A percentile compares a stretch with the other conserved stretches of the same genome.
These are phyloP conservation scores for Aspergillus oerlinghausenensis DNA, from an alignment of 2,329 filamentous ascomycete genomes.

Conservation along the genomic window DNA sequence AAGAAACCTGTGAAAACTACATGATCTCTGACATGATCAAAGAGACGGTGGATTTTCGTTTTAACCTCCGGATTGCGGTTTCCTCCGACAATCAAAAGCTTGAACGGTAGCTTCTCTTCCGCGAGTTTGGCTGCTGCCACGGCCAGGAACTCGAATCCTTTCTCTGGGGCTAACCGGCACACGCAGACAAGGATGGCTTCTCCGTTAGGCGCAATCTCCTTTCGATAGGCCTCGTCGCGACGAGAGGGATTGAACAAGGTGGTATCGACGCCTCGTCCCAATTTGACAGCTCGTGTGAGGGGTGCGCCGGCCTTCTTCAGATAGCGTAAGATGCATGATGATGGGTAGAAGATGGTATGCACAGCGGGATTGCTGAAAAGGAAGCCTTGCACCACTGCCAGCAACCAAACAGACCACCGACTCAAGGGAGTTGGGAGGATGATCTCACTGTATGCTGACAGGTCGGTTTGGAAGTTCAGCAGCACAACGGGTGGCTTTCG, in stretches of 20 bases:
- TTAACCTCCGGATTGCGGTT: slow-evolving; percentile 62
- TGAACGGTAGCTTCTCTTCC: slow-evolving; percentile 54
- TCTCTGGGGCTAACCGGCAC: slow-evolving; percentile 64
- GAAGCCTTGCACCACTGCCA: slow-evolving; percentile 61
- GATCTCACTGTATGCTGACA: slow-evolving; percentile 65
- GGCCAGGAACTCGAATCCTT: slow-evolving; percentile 65
- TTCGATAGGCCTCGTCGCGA: slow-evolving; percentile 50
- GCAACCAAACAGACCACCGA: slow-evolving; percentile 57
- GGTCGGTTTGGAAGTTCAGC: slow-evolving; percentile 68
- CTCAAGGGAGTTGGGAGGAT: slow-evolving; percentile 63
- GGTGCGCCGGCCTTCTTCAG: slow-evolving; percentile 55
- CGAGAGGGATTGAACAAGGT: slow-evolving; percentile 55
- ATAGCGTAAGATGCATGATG: slow-evolving; percentile 58
- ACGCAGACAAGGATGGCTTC: slow-evolving; percentile 64
- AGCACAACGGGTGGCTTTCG: slow-evolving; percentile 54
- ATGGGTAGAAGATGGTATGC: slow-evolving; percentile 66
- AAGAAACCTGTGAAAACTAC: slow-evolving; percentile 66
- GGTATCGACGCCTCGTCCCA: slow-evolving; percentile 63
- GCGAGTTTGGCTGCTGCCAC: slow-evolving; percentile 53
- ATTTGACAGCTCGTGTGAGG: slow-evolving; percentile 52
- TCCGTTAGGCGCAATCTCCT: slow-evolving; percentile 54
- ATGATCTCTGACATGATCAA: slow-evolving; percentile 50
- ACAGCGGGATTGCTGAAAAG: slow-evolving; percentile 60
- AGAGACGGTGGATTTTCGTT: slow-evolving; percentile 57
- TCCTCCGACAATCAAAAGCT: slow-evolving; percentile 63